These are phyloP conservation scores for Linnemannia schmuckeri DNA, from an alignment of 192 early-diverging fungal genomes.

Conservation along the genomic window DNA sequence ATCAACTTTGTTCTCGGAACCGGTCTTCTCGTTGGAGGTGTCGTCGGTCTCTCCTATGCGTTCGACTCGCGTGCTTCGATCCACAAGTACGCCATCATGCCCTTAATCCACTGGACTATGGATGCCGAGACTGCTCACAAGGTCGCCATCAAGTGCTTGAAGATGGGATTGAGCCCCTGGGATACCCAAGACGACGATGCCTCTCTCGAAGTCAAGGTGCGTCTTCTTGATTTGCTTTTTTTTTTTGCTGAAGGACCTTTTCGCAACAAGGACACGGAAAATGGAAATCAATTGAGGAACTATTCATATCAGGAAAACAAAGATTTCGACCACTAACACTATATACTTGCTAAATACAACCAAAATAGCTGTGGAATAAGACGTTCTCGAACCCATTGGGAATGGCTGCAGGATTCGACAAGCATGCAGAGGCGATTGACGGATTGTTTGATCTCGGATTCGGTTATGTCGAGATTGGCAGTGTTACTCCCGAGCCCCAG, in stretches of 20 bases:
- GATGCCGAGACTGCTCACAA: constrained; percentile 85
- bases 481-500: constrained; percentile 88
- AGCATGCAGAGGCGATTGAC: constrained; percentile 91
- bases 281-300: neutral
- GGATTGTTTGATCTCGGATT: constrained; percentile 87
- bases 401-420: constrained; percentile 93
- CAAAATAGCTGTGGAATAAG: constrained; percentile 77
- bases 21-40: constrained; percentile 42
- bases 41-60: constrained; percentile 69
- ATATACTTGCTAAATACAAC: neutral
- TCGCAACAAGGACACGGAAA: neutral
- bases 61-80: constrained; percentile 82
- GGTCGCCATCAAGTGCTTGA: constrained; percentile 71
- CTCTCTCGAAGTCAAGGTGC: constrained; percentile 64
- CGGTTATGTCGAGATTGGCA: constrained; percentile 92
- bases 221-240: neutral
- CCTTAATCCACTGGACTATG: constrained; percentile 73
- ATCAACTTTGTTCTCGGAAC: constrained; percentile 63
- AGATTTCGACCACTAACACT: neutral
- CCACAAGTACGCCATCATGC: constrained; percentile 75
- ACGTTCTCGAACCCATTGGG: constrained; percentile 84
- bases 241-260: neutral
- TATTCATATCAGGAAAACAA: neutral
- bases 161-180: constrained; percentile 71
- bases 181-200: constrained; percentile 71